Conservation (phyloP, 345 rosid species). For the Hibiscus tridactylites region DNA sequence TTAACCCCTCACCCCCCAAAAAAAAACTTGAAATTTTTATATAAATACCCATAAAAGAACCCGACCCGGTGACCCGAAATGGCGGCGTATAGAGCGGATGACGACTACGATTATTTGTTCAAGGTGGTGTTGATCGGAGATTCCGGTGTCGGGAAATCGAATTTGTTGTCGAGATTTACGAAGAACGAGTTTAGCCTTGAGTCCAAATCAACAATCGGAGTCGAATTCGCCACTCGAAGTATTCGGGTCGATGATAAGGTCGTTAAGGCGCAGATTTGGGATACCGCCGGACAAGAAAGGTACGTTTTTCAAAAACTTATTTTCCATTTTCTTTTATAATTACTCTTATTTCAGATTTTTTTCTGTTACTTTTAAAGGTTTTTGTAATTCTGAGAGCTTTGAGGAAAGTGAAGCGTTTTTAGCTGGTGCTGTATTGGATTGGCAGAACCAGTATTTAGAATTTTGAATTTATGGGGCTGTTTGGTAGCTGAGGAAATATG, state of each 20-base stretch:
- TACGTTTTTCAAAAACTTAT: not conserved
- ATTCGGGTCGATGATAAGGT: constrained; percentile 63
- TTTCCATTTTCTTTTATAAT: not conserved
- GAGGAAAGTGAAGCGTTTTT: not conserved
- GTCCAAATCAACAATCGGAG: constrained; percentile 82
- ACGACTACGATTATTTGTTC: constrained; percentile 60
- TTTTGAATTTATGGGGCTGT: too few species aligned
- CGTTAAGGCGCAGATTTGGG: constrained; percentile 93
- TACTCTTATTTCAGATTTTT: too few species aligned
- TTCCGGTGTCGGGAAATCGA: constrained; percentile 80
- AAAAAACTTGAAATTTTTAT: not conserved
- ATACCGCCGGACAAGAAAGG: constrained; percentile 93
- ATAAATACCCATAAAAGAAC: not conserved
- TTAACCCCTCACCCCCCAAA: not conserved
- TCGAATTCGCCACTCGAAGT: constrained; percentile 76
- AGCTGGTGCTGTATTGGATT: not conserved
- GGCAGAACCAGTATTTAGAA: not conserved
- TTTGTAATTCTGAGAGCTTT: not conserved
- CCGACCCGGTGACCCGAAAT: constrained; percentile 15
- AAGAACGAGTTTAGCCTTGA: constrained; percentile 73
- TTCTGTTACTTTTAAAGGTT: not conserved
- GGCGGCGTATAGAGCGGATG: constrained; percentile 53
- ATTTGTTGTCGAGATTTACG: constrained; percentile 63
- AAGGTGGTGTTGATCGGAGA: constrained; percentile 79
- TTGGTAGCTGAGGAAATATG: too few species aligned